Evolutionary conservation across 2,329 filamentous ascomycete genomes (phyloP).

Genomic region (Colletotrichum chrysophilum): DNA sequence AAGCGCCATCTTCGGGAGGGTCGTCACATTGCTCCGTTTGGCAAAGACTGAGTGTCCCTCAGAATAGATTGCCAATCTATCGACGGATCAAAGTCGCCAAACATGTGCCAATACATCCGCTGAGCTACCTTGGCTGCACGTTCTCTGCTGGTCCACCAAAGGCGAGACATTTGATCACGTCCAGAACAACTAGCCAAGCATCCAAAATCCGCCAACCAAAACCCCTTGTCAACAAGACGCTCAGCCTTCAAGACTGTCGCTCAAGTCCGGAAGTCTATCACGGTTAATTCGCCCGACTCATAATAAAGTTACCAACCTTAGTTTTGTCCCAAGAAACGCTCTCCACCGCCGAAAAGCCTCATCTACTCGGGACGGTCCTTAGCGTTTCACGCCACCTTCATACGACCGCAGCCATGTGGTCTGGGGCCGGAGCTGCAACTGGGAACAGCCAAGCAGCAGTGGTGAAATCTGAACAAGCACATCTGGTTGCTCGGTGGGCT

Average conservation of each 20-base stretch:
- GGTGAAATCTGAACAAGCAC: not conserved
- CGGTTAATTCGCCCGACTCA: not conserved
- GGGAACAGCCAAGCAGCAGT: not conserved
- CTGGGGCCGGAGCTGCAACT: not conserved
- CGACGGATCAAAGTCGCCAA: not conserved
- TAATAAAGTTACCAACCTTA: not conserved
- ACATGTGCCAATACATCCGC: not conserved
- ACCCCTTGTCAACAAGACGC: not conserved
- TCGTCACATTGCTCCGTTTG: conserved; percentile 7
- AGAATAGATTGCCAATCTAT: conserved; percentile 7
- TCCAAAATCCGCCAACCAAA: not conserved
- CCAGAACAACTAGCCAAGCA: not conserved
- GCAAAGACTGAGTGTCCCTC: not conserved
- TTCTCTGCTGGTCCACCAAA: not conserved
- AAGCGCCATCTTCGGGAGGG: not conserved
- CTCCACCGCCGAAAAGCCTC: not conserved
- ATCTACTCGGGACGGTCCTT: not conserved
- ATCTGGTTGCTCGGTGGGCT: not conserved
- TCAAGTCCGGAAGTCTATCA: not conserved
- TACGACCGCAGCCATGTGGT: not conserved
- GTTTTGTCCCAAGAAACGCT: not conserved
- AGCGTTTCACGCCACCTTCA: not conserved
- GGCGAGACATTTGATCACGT: not conserved
- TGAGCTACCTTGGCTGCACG: not conserved
- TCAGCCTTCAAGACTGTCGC: not conserved